These are phyloP conservation scores for Psilocybe tampanensis DNA, from an alignment of 768 basidiomycete genomes.

Conservation along the genomic window DNA sequence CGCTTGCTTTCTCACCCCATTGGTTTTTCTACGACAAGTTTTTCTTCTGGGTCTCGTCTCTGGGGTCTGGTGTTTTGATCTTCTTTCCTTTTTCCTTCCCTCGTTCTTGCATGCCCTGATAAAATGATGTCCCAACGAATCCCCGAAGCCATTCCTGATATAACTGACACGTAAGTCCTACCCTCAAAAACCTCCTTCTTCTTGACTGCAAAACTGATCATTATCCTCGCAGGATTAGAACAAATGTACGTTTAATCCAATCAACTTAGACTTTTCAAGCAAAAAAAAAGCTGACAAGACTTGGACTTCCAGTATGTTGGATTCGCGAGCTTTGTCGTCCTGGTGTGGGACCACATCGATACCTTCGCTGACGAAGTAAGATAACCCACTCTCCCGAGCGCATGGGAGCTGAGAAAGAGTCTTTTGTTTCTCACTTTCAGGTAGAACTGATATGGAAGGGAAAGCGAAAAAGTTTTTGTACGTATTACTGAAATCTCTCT, in stretches of 20 bases:
- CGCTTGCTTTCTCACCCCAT: too few species aligned
- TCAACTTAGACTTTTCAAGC: too few species aligned
- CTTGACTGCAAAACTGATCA: neutral
- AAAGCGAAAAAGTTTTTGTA: slow-evolving; percentile 44
- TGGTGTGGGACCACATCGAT: slow-evolving; percentile 60
- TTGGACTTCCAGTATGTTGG: slow-evolving; percentile 46
- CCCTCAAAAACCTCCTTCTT: neutral
- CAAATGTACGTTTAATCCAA: slow-evolving; percentile 15
- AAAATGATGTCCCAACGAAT: slow-evolving; percentile 16
- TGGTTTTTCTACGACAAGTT: too few species aligned
- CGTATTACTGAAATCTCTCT: slow-evolving; percentile 22
- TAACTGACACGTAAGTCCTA: slow-evolving; percentile 18
- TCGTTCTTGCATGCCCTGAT: neutral
- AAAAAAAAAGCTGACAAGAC: too few species aligned
- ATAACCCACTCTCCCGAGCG: too few species aligned
- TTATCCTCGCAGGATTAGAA: slow-evolving; percentile 11
- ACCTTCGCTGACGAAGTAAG: slow-evolving; percentile 50
- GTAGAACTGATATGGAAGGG: slow-evolving; percentile 58
- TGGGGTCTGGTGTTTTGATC: neutral
- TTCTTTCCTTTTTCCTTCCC: neutral
- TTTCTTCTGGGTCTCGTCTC: too few species aligned
- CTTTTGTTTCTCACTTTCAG: slow-evolving; percentile 14
- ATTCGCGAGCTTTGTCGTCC: slow-evolving; percentile 48
- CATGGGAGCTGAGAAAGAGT: too few species aligned
- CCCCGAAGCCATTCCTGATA: slow-evolving; percentile 15